Evolutionary conservation across 139 green algal species (phyloP).

Genomic region (Volvox africanus): DNA sequence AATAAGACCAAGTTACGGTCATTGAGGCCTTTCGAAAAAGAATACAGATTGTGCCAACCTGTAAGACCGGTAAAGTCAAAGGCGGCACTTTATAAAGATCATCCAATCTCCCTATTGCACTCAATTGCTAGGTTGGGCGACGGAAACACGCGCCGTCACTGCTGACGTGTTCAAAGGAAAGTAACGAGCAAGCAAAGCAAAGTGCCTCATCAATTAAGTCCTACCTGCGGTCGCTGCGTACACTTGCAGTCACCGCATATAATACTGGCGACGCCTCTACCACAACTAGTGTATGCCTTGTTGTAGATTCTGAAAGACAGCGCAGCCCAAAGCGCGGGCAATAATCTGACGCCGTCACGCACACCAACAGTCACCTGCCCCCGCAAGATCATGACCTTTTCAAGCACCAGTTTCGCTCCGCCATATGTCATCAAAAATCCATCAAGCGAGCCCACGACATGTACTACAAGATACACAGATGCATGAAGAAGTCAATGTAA

Average conservation of each 20-base stretch:
- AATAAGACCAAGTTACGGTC: background rate
- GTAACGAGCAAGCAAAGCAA: conserved; percentile 5
- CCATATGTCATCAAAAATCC: no score
- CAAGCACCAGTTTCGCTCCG: no score
- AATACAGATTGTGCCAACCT: background rate
- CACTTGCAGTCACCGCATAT: no score
- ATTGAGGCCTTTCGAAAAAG: background rate
- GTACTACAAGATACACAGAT: no score
- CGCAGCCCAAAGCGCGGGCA: background rate
- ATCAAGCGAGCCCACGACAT: no score
- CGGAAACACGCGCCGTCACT: conserved; percentile 4
- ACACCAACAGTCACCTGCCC: no score
- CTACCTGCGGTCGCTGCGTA: conserved; percentile 1
- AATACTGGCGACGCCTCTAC: background rate
- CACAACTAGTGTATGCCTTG: background rate
- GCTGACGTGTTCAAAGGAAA: conserved; percentile 5
- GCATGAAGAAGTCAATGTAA: no score
- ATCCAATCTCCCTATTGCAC: no score
- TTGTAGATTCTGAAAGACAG: background rate
- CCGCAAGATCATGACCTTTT: no score
- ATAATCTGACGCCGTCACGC: no score
- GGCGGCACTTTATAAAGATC: no score
- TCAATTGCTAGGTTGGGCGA: background rate
- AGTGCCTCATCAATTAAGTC: background rate
- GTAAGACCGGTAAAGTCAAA: background rate